Evolutionary conservation across 1,139 yeast species (phyloP), one percentile per base, ranked within the genome.

Genomic region (Geotrichum citri-aurantii): DNA sequence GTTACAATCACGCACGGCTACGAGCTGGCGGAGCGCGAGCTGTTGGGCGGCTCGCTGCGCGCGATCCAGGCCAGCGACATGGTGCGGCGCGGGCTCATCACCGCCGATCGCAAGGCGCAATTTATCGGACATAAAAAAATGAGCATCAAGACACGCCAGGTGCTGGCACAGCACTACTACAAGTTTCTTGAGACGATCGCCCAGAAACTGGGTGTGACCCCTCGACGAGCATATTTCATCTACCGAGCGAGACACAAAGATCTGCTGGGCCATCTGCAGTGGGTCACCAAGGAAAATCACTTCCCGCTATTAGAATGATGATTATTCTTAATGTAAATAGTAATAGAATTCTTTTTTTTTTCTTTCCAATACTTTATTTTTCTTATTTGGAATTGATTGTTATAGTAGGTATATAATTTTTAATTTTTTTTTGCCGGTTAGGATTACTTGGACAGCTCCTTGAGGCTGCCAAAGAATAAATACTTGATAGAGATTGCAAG

Each of bases 401-500:
- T n/a, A n/a, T n/a, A n/a, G n/a, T n/a, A n/a, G n/a, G n/a, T n/a
- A n/a, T n/a, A n/a, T n/a, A n/a, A n/a, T n/a, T n/a, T n/a, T n/a
- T n/a, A n/a, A n/a, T n/a, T n/a, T n/a, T n/a, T n/a, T n/a, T n/a
- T n/a, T n/a, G n/a, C n/a, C n/a, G n/a, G 19, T 23, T 5, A 7
- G 4, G 26, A 21, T 46, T 24, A 46, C 26, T 24, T 21, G n/a
- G 55, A 37, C 19, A 52, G 50, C 37, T 56, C 56, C 24, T 52
- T 56, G 37, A 56, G 42, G 23, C 52, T 56, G 19, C 66, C 66
- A 61, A 74, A 74, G 63, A 73, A 73, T 33, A 73, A 62, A 23
- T 73, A 62, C 65, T 73, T 74, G 59, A 74, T 74, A 8, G 75
- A 71, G 50, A 75, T 62, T 0, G 78, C 74, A 27, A 75, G 65